Percentiles rank a stretch among this genome's conserved stretches.
phyloP scores from a whole-genome alignment of 1,284 basidiomycete species.

The Gastroboletus turbinatus region DNA sequence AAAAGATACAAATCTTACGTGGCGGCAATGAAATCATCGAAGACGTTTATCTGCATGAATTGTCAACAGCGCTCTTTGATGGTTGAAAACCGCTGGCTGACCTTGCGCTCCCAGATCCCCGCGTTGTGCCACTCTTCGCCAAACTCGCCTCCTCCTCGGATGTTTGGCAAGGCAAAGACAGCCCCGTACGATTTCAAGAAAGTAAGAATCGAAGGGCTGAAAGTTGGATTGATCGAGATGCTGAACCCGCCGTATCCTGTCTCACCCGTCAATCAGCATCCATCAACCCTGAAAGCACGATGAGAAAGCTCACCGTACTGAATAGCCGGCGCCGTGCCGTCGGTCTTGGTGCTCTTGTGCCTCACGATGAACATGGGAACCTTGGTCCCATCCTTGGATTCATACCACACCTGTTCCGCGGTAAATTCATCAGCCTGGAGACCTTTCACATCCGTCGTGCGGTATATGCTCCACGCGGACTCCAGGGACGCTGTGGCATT shows the following conservation, averaged over 20 bases:
- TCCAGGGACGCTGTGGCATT: constrained; percentile 38
- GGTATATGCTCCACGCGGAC: constrained; percentile 58
- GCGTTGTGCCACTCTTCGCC: constrained; percentile 80
- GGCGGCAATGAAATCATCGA: constrained; percentile 81
- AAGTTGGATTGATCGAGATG: constrained; percentile 71
- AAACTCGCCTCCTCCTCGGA: constrained; percentile 84
- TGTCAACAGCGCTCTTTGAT: not conserved
- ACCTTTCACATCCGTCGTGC: constrained; percentile 62
- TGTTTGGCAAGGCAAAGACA: constrained; percentile 73
- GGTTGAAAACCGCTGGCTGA: constrained; percentile 29
- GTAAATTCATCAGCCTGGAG: constrained; percentile 73
- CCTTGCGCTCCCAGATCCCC: constrained; percentile 72
- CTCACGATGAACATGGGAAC: constrained; percentile 88
- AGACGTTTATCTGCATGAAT: constrained; percentile 60
- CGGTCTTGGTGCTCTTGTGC: constrained; percentile 67
- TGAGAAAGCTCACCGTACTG: constrained; percentile 62
- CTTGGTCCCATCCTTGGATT: constrained; percentile 78
- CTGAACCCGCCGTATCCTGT: constrained; percentile 79
- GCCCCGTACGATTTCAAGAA: constrained; percentile 76
- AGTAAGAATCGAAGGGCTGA: constrained; percentile 73
- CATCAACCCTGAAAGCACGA: not conserved
- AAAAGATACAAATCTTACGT: constrained; percentile 47
- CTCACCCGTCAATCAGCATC: not conserved
- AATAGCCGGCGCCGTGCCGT: constrained; percentile 77
- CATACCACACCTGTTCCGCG: constrained; percentile 76